Evolutionary conservation across 352 stramenopile genomes (phyloP).

Genomic region (Phytophthora lateralis): DNA sequence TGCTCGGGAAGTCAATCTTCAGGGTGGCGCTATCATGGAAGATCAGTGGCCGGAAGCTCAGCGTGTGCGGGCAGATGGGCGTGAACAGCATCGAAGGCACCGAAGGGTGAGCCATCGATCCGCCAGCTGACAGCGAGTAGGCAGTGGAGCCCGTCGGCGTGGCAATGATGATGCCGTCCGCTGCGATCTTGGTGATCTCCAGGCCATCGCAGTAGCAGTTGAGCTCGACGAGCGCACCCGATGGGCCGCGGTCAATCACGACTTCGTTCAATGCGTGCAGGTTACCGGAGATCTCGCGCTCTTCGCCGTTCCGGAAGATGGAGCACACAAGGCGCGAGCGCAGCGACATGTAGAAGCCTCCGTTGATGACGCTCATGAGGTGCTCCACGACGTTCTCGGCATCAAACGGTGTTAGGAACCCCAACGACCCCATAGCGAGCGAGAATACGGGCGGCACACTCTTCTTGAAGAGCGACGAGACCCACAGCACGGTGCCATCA

Average conservation of each 20-base stretch:
- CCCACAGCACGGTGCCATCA: conserved; percentile 93
- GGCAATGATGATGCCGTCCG: conserved; percentile 99
- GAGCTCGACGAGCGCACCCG: conserved; percentile 92
- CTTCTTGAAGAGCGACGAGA: conserved; percentile 87
- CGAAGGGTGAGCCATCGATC: conserved; percentile 97
- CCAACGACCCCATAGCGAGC: conserved; percentile 95
- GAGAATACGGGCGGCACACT: conserved; percentile 95
- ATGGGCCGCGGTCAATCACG: conserved; percentile 95
- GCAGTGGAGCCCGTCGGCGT: conserved; percentile 98
- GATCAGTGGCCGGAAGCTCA: conserved; percentile 93
- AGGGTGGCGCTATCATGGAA: conserved; percentile 92
- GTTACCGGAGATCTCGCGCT: conserved; percentile 53
- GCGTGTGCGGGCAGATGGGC: conserved; percentile 98
- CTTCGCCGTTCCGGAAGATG: conserved; percentile 68
- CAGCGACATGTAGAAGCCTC: conserved; percentile 86
- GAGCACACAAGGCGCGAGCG: conserved; percentile 76
- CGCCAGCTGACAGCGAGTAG: conserved; percentile 97
- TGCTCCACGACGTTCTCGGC: conserved; percentile 68
- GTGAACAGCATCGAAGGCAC: conserved; percentile 98
- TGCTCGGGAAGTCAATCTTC: conserved; percentile 89
- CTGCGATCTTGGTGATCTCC: conserved; percentile 94
- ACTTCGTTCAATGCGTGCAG: conserved; percentile 98
- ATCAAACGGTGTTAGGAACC: conserved; percentile 96
- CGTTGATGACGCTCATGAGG: conserved; percentile 75
- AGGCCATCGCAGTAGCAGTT: conserved; percentile 98